These are phyloP conservation scores for Benincasa hispida DNA, from an alignment of 306 rosid species.

Conservation along the genomic window DNA sequence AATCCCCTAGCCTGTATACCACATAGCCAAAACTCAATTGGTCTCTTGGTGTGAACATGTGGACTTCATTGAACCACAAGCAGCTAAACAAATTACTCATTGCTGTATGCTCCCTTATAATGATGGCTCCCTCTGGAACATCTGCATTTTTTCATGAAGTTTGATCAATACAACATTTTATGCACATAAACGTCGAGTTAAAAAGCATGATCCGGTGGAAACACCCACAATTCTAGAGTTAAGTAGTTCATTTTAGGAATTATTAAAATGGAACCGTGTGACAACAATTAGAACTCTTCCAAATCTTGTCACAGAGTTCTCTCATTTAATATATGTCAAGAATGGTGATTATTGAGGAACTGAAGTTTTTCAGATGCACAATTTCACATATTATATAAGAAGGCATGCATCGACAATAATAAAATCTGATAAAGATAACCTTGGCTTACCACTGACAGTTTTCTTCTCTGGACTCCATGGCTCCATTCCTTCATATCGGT, in stretches of 20 bases:
- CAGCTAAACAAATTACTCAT: constrained; percentile 85
- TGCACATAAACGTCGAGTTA: neutral
- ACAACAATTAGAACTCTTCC: too few relatives aligned
- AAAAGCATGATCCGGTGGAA: neutral
- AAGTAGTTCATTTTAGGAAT: neutral
- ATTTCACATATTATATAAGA: neutral
- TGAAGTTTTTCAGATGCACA: neutral
- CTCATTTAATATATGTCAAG: neutral
- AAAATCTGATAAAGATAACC: neutral
- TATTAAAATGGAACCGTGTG: neutral
- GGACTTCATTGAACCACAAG: constrained; percentile 95
- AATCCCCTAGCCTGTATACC: constrained; percentile 60
- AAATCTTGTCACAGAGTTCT: neutral
- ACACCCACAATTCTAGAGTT: neutral
- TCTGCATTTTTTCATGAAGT: constrained; percentile 31
- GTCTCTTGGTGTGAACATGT: constrained; percentile 96
- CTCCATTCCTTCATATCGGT: constrained; percentile 80
- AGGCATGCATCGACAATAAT: neutral
- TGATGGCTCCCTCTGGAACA: constrained; percentile 95
- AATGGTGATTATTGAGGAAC: neutral
- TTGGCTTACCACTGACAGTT: constrained; percentile 67
- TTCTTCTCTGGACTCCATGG: constrained; percentile 63
- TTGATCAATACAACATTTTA: neutral
- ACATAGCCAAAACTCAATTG: constrained; percentile 95
- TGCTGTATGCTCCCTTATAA: constrained; percentile 67